These are phyloP conservation scores for Murraya koenigii DNA, from an alignment of 345 rosid species.

Conservation along the genomic window DNA sequence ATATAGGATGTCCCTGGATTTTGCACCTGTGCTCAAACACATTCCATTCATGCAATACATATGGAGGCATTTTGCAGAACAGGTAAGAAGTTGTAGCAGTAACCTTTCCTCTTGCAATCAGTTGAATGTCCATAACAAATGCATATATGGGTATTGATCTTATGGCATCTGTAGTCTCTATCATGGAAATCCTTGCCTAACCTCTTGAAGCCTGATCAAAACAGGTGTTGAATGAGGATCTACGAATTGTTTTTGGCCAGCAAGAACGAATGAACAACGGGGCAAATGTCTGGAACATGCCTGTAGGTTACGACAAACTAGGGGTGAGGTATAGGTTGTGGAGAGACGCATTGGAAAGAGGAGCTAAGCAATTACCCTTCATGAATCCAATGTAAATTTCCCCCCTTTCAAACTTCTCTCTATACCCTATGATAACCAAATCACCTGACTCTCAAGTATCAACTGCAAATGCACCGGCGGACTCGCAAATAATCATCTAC, in stretches of 20 bases:
- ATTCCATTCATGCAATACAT: slow-evolving; percentile 80
- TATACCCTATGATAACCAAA: slow-evolving; percentile 1
- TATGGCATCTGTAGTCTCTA: background rate
- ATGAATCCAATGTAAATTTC: slow-evolving; percentile 28
- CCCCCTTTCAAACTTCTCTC: background rate
- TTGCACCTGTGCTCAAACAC: slow-evolving; percentile 79
- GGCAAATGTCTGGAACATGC: slow-evolving; percentile 85
- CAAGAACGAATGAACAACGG: slow-evolving; percentile 93
- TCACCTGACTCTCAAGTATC: background rate
- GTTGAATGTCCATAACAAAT: background rate
- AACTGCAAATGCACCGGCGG: background rate
- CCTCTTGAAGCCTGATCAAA: background rate
- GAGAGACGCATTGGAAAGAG: slow-evolving; percentile 74
- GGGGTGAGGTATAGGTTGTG: slow-evolving; percentile 93
- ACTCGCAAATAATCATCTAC: background rate
- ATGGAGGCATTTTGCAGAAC: slow-evolving; percentile 94
- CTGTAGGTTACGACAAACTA: slow-evolving; percentile 88
- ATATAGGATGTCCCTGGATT: slow-evolving; percentile 95
- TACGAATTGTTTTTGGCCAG: slow-evolving; percentile 83
- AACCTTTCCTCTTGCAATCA: background rate
- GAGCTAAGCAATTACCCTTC: slow-evolving; percentile 67
- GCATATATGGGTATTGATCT: background rate
- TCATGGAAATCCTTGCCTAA: background rate
- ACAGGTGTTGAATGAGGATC: slow-evolving; percentile 93
- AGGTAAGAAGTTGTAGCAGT: slow-evolving; percentile 40